These are phyloP conservation scores for Diospyros kaki DNA, from an alignment of 148 eudicot genomes.

Conservation along the genomic window DNA sequence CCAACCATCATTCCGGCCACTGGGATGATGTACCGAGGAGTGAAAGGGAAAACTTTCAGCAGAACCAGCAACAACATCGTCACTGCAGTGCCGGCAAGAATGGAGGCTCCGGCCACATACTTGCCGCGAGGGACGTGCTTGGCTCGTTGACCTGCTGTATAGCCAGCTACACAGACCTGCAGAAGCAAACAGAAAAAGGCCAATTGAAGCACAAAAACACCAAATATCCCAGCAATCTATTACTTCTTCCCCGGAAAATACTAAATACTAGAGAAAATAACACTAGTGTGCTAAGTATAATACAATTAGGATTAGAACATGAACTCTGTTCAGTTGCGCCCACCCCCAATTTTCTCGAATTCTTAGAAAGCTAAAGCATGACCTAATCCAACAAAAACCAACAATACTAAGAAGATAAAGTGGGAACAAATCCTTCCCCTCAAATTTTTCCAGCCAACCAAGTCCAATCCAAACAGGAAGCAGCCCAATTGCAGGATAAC, in stretches of 20 bases:
- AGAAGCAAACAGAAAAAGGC: not conserved
- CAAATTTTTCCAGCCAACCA: too few relatives aligned
- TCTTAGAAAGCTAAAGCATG: not conserved
- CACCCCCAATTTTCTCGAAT: not conserved
- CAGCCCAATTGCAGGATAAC: too few relatives aligned
- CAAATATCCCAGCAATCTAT: not conserved
- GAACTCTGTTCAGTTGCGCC: too few relatives aligned
- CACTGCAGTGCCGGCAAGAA: conserved; percentile 65
- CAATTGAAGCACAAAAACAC: not conserved
- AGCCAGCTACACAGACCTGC: conserved; percentile 88
- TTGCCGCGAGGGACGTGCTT: conserved; percentile 84
- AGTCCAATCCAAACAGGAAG: too few relatives aligned
- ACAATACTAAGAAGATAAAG: not conserved
- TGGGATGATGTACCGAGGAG: conserved; percentile 84
- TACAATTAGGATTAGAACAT: too few relatives aligned
- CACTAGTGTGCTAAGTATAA: too few relatives aligned
- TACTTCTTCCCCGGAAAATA: too few relatives aligned
- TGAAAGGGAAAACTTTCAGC: conserved; percentile 79
- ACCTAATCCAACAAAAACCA: not conserved
- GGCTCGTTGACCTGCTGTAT: conserved; percentile 89
- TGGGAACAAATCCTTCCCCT: too few relatives aligned
- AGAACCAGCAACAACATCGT: conserved; percentile 64
- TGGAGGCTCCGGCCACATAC: conserved; percentile 75
- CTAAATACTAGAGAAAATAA: too few relatives aligned
- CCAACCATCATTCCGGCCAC: conserved; percentile 99